Conservation (phyloP, 73 alveolate species). For the Loxodes magnus region DNA sequence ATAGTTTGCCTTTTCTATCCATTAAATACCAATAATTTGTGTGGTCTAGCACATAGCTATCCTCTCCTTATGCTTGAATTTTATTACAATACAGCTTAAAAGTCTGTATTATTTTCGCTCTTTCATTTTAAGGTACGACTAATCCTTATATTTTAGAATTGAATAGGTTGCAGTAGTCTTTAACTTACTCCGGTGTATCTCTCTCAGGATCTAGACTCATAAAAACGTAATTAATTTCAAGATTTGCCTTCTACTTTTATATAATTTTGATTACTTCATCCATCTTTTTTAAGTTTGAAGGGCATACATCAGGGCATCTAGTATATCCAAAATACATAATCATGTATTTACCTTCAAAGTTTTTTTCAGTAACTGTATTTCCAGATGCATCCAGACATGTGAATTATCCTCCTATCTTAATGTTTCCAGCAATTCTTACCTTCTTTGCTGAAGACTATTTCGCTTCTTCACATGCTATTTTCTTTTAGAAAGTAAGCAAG, state of each 20-base stretch:
- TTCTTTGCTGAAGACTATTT: no score
- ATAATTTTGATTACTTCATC: constrained; percentile 29
- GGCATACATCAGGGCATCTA: constrained; percentile 85
- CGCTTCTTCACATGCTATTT: no score
- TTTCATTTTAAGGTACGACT: not conserved
- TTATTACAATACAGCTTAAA: constrained; percentile 7
- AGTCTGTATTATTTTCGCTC: not conserved
- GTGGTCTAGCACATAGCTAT: constrained; percentile 10
- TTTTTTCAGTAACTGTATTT: constrained; percentile 46
- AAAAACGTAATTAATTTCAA: constrained; percentile 14
- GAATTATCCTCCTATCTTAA: constrained; percentile 79
- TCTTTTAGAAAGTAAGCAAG: no score
- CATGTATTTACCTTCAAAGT: constrained; percentile 54
- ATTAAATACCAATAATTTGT: constrained; percentile 9
- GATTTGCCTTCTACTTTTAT: constrained; percentile 1
- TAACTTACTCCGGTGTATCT: constrained; percentile 40
- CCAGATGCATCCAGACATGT: constrained; percentile 52
- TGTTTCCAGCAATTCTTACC: constrained; percentile 26
- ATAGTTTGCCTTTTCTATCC: constrained; percentile 4
- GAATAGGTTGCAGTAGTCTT: constrained; percentile 30
- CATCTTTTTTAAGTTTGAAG: constrained; percentile 52
- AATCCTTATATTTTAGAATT: constrained; percentile 16
- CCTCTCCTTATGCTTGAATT: not conserved
- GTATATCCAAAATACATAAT: constrained; percentile 78
- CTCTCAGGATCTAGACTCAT: constrained; percentile 53